phyloP scores from a whole-genome alignment of 495 filamentous ascomycete genomes.

The Xylona heveae region DNA sequence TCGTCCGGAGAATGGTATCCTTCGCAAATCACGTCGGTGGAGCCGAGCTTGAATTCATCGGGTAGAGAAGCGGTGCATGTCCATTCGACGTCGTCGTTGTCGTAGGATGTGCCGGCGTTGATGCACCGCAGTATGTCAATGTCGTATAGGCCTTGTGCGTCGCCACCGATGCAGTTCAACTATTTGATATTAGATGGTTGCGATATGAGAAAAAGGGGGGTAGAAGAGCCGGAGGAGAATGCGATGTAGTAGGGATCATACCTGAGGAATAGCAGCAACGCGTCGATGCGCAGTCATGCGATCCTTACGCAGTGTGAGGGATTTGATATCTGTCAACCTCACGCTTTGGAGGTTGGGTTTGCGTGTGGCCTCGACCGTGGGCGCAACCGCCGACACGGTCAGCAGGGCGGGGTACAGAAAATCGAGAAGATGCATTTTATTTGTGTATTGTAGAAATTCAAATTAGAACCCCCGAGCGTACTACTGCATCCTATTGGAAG shows the following conservation, averaged over 20 bases:
- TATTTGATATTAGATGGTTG: slow-evolving; percentile 14
- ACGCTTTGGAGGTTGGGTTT: slow-evolving; percentile 37
- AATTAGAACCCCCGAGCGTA: too few species aligned
- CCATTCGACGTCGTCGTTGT: slow-evolving; percentile 53
- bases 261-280: slow-evolving; percentile 53
- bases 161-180: slow-evolving; percentile 59
- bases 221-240: too few species aligned
- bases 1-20: slow-evolving; percentile 62
- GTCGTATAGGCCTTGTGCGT: slow-evolving; percentile 36
- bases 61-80: slow-evolving; percentile 66
- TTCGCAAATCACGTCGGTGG: slow-evolving; percentile 84
- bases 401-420: slow-evolving; percentile 9
- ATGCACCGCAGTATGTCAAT: slow-evolving; percentile 73
- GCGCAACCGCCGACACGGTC: slow-evolving; percentile 10
- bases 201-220: background rate
- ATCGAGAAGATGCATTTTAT: background rate
- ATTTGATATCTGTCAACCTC: slow-evolving; percentile 54
- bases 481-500: too few species aligned
- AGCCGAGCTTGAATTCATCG: slow-evolving; percentile 65
- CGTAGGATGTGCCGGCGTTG: slow-evolving; percentile 42
- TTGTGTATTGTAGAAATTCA: too few species aligned
- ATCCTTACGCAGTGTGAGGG: slow-evolving; percentile 50
- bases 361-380: slow-evolving; percentile 10
- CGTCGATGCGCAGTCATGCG: slow-evolving; percentile 52
- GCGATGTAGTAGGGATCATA: slow-evolving; percentile 7